Percentiles rank a stretch among this genome's conserved stretches.
phyloP scores from a whole-genome alignment of 176 grass and related monocot species.

The Cymbopogon citratus region DNA sequence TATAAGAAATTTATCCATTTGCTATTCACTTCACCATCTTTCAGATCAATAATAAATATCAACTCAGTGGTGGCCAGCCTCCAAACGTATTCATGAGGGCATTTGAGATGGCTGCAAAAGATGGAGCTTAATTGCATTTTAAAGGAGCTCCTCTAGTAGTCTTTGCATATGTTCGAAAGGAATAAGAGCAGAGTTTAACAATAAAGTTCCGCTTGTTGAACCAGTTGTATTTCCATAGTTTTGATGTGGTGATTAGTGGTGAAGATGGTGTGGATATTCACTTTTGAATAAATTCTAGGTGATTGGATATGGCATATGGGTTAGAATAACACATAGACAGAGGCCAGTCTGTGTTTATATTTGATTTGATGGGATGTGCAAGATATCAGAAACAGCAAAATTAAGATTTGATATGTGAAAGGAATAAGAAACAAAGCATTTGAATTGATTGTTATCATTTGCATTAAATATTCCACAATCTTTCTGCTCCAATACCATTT shows the following conservation, averaged over 20 bases:
- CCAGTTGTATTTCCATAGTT: not conserved
- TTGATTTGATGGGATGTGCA: not conserved
- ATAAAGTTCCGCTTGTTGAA: not conserved
- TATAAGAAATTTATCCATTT: not conserved
- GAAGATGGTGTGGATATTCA: not conserved
- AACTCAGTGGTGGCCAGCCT: slow-evolving; percentile 85
- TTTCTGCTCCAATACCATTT: not conserved
- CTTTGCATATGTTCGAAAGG: not conserved
- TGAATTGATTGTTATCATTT: not conserved
- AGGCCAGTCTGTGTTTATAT: not conserved
- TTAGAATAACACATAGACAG: not conserved
- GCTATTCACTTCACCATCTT: not conserved
- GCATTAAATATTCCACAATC: not conserved
- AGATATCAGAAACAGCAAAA: not conserved
- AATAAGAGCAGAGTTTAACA: not conserved
- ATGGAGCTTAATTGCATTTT: slow-evolving; percentile 16
- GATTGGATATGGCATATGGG: not conserved
- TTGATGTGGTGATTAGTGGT: not conserved
- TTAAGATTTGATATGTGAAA: not conserved
- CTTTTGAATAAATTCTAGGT: not conserved
- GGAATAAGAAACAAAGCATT: not conserved
- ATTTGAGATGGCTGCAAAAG: slow-evolving; percentile 51
- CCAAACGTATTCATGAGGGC: slow-evolving; percentile 63
- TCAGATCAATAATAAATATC: slow-evolving; percentile 76
- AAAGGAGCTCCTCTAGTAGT: not conserved